Evolutionary conservation across 345 rosid species (phyloP).

Genomic region (Erucastrum elatum): DNA sequence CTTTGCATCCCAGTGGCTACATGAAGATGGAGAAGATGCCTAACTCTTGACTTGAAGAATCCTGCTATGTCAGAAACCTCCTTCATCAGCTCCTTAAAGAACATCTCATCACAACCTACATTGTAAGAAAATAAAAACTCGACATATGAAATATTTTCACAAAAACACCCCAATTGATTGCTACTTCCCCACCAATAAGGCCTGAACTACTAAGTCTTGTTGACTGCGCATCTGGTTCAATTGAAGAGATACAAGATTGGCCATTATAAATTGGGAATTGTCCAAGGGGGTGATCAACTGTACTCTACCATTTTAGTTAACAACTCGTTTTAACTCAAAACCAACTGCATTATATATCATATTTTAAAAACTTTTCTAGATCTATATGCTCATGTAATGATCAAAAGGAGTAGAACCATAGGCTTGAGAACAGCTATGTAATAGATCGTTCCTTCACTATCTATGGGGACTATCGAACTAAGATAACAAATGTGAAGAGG

Average conservation of each 20-base stretch:
- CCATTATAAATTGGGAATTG: background rate
- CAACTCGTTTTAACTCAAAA: background rate
- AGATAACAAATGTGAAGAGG: background rate
- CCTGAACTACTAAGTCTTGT: background rate
- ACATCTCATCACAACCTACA: conserved; percentile 81
- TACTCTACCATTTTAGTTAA: background rate
- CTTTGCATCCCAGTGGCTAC: conserved; percentile 74
- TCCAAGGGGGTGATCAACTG: background rate
- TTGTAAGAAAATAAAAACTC: background rate
- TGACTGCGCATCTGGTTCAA: background rate
- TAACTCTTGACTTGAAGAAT: conserved; percentile 74
- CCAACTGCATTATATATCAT: background rate
- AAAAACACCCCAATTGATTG: background rate
- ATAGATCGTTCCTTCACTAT: background rate
- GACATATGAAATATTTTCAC: background rate
- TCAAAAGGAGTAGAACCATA: conserved; percentile 2
- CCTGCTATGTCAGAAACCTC: conserved; percentile 82
- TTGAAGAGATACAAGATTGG: background rate
- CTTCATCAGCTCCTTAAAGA: conserved; percentile 82
- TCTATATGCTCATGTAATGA: conserved; percentile 5
- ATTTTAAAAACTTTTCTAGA: background rate
- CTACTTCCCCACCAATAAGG: background rate
- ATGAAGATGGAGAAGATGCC: conserved; percentile 78
- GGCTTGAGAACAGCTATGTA: background rate
- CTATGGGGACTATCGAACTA: background rate